Percentiles rank a stretch among this genome's conserved stretches.
Conservation (phyloP, 164 flowering plant species). For the Macadamia tetraphylla region DNA sequence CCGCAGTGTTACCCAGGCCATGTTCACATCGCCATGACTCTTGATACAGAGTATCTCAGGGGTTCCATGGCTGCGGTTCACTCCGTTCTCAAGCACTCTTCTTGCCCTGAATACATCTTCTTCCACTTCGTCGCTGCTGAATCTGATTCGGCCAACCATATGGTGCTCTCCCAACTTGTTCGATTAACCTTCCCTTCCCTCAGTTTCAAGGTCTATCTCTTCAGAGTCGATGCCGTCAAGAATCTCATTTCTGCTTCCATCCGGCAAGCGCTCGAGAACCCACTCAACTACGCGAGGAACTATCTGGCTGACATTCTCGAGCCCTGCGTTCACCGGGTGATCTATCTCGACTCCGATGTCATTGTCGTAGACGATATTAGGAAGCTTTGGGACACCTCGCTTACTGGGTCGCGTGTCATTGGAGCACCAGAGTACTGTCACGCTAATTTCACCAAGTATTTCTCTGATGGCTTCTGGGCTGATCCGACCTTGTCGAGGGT, state of each 20-base stretch:
- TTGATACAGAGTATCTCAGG: slow-evolving; percentile 44
- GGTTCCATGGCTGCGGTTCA: slow-evolving; percentile 69
- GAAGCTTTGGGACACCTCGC: slow-evolving; percentile 50
- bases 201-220: slow-evolving; percentile 57
- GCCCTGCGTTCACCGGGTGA: slow-evolving; percentile 51
- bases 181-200: slow-evolving; percentile 67
- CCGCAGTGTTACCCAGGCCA: slow-evolving; percentile 18
- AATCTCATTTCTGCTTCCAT: slow-evolving; percentile 59
- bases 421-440: slow-evolving; percentile 91
- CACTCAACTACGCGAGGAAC: slow-evolving; percentile 71
- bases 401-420: slow-evolving; percentile 39
- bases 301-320: slow-evolving; percentile 59
- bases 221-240: slow-evolving; percentile 40
- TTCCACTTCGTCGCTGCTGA: slow-evolving; percentile 67
- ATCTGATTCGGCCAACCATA: slow-evolving; percentile 43
- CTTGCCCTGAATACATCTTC: slow-evolving; percentile 70
- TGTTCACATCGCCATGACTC: slow-evolving; percentile 41
- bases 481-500: slow-evolving; percentile 39
- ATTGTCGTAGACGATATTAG: slow-evolving; percentile 63
- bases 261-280: slow-evolving; percentile 67
- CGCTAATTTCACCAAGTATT: slow-evolving; percentile 71
- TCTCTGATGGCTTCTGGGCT: slow-evolving; percentile 71
- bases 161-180: slow-evolving; percentile 17
- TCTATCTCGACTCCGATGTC: slow-evolving; percentile 75
- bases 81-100: slow-evolving; percentile 62